Percentiles rank a stretch among this genome's conserved stretches.
These are phyloP conservation scores for Toxicodendron radicans DNA, from an alignment of 345 rosid species.

Conservation along the genomic window DNA sequence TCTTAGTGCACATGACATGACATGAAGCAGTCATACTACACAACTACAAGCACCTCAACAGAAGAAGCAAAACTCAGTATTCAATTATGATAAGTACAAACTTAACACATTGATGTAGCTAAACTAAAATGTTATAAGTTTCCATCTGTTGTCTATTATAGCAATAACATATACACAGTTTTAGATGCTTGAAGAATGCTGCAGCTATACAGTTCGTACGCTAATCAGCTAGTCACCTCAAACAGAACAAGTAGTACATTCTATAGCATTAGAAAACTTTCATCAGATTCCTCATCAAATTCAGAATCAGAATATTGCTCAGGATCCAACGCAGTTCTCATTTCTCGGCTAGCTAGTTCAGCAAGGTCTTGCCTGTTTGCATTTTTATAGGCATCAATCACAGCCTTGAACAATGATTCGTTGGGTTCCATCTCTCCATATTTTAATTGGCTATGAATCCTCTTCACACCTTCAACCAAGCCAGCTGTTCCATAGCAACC, in stretches of 20 bases:
- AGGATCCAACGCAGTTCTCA: slow-evolving; percentile 51
- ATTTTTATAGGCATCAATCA: slow-evolving; percentile 57
- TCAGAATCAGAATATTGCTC: slow-evolving; percentile 29
- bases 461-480: slow-evolving; percentile 82
- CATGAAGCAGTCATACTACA: too few species aligned
- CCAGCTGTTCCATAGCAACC: slow-evolving; percentile 80
- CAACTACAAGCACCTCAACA: too few species aligned
- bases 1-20: too few species aligned
- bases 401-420: slow-evolving; percentile 61
- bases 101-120: neutral
- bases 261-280: slow-evolving; percentile 4
- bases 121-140: slow-evolving; percentile 9
- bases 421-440: slow-evolving; percentile 56
- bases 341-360: slow-evolving; percentile 61
- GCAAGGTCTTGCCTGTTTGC: slow-evolving; percentile 72
- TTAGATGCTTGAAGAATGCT: slow-evolving; percentile 10
- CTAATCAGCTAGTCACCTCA: neutral
- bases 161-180: neutral
- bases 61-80: slow-evolving; percentile 2
- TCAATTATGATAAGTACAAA: neutral
- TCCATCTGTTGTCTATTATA: neutral
- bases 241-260: neutral
- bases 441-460: slow-evolving; percentile 55
- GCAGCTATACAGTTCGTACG: slow-evolving; percentile 13
- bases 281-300: slow-evolving; percentile 26